Evolutionary conservation across 2,329 filamentous ascomycete species (phyloP), one percentile per base, ranked within the genome.

Genomic region (Fusarium aywerte): DNA sequence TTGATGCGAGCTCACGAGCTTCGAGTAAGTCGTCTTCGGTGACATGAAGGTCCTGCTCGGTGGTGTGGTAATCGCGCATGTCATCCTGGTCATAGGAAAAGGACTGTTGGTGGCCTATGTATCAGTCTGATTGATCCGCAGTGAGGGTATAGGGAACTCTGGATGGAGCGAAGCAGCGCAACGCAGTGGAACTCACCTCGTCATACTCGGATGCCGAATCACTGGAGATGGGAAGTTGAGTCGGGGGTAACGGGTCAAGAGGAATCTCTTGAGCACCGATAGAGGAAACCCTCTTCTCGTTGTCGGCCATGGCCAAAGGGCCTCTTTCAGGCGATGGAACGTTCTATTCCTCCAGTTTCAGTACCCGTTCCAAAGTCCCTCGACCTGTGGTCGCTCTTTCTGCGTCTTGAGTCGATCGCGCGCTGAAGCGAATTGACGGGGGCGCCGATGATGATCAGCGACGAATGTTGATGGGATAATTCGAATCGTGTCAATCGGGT

Each of bases 11-110:
- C 59, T 81, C 80, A 66, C 79, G 80, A 52, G 81, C 81, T 68
- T 83, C 79, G 53, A 80, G 77, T 10, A 83, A 74, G 62, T 83
- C 81, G 44, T 81, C 77, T 66, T 82, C 80, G 44, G 81, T 82
- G 31, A 81, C 80, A 62, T 82, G 81, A 54, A 82, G 77, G 57
- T 79, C 76, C 55, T 80, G 77, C 66, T 78, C 77, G 25, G 77
- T 72, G 8, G 66, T 61, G 25, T 70, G 71, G 50, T 75, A 74
- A 49, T 77, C 73, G 63, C 62, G 70, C 23, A 76, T 61, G 42
- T 78, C 78, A 67, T 79, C 78, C 69, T 80, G 77, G 52, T 79
- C 75, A 61, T 80, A 79, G 10, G 77, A 77, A 56, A 79, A 79
- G 58, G 78, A 77, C 69, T 78, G 29, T 47, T 56, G 23, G 18